phyloP scores from a whole-genome alignment of 441 rosid genomes.

The Populus hybrid region DNA sequence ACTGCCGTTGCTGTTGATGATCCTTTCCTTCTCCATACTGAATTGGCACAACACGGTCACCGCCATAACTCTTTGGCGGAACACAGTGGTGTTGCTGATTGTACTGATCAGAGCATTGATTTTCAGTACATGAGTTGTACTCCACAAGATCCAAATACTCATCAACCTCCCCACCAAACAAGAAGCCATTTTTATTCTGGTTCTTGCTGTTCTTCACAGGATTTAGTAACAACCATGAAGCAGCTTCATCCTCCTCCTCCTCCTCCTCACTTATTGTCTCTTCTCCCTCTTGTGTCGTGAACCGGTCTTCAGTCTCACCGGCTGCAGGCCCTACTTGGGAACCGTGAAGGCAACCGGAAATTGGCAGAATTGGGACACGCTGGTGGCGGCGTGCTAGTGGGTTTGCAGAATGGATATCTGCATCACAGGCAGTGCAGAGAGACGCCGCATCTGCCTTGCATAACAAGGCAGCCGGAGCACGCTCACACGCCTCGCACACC shows the following conservation, averaged over 20 bases:
- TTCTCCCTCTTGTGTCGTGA: slow-evolving; percentile 35
- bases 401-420: slow-evolving; percentile 90
- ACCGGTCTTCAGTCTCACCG: slow-evolving; percentile 30
- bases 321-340: slow-evolving; percentile 23
- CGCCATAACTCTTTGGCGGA: slow-evolving; percentile 45
- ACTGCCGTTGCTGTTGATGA: slow-evolving; percentile 33
- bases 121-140: slow-evolving; percentile 48
- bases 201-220: slow-evolving; percentile 37
- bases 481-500: slow-evolving; percentile 81
- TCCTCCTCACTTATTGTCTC: slow-evolving; percentile 47
- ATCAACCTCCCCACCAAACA: slow-evolving; percentile 53
- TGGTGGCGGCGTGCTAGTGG: slow-evolving; percentile 89
- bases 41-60: slow-evolving; percentile 74
- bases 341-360: slow-evolving; percentile 39
- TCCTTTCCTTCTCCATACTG: slow-evolving; percentile 45
- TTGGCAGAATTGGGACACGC: slow-evolving; percentile 71
- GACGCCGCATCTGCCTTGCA: slow-evolving; percentile 97
- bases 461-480: slow-evolving; percentile 75
- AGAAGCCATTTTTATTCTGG: slow-evolving; percentile 41
- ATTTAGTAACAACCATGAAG: slow-evolving; percentile 73
- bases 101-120: slow-evolving; percentile 40
- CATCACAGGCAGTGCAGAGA: slow-evolving; percentile 73
- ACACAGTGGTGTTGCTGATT: slow-evolving; percentile 32
- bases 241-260: slow-evolving; percentile 71
- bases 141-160: slow-evolving; percentile 79